Evolutionary conservation across 75 land plant species (phyloP), one percentile per base, ranked within the genome.

Genomic region (Ceratopteris richardii): DNA sequence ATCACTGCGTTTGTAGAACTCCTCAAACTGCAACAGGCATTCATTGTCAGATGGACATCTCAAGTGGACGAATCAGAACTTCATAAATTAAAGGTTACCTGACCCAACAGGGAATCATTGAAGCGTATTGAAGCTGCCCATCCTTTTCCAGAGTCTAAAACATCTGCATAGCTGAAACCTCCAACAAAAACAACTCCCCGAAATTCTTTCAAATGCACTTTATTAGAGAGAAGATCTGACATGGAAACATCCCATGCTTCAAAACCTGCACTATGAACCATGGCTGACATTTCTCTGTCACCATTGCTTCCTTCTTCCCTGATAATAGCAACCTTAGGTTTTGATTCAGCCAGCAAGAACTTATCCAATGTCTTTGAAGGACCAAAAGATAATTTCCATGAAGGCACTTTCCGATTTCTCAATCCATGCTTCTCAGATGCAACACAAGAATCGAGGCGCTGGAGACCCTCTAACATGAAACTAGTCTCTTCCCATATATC

Each of bases 231-330:
- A 58, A 93, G 75, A 66, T 93, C 98, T 17, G 95, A 85, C 98
- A 93, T 88, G 19, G 87, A 43, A 30, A 93, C 56, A 66, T 93
- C 98, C 98, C 95, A 93, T 17, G 98, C 87, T 54, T 93, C 95
- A 71, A 93, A 88, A 7, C 98, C 98, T 23, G 98, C 83, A 55
- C 85, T 86, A 58, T 73, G 66, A 30, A 83, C 87, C 69, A 88
- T 88, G 20, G 95, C 98, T 29, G 94, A 74, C 98, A 93, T 93
- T 68, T 93, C 98, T 46, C 98, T 53, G 54, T 93, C 98, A 11
- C 98, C 98, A 70, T 93, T 93, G 83, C 98, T 93, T 23, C 98
- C 98, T 72, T 93, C 98, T 54, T 93, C 98, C 14, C 98, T 80
- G 65, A 93, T 76, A 6, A 93, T 66, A 30, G 95, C 98, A 1